Evolutionary conservation across 805 yeast species (phyloP).

Genomic region (Saccharomycopsis selenospora): DNA sequence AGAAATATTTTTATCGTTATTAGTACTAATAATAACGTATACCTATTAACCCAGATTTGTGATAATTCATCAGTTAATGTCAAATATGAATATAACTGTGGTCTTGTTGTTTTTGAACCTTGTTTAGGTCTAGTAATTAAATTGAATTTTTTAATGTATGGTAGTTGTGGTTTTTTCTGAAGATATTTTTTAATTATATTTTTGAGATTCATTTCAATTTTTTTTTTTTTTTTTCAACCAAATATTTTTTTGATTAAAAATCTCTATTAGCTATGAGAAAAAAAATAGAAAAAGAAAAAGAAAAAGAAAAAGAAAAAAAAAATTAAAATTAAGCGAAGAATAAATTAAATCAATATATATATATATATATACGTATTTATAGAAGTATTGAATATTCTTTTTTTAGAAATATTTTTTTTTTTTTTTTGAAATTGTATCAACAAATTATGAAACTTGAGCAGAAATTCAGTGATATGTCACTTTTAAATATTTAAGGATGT

Average conservation of each 20-base stretch:
- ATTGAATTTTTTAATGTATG: background rate
- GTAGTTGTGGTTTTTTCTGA: background rate
- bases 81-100: conserved; percentile 33
- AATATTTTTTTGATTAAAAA: background rate
- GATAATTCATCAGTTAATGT: conserved; percentile 47
- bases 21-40: conserved; percentile 48
- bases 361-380: too few relatives aligned
- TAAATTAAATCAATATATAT: too few relatives aligned
- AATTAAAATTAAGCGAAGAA: too few relatives aligned
- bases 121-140: background rate
- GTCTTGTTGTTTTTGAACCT: background rate
- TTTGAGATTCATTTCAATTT: background rate
- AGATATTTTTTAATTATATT: background rate
- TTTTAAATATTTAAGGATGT: too few relatives aligned
- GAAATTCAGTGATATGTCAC: too few relatives aligned
- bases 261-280: background rate
- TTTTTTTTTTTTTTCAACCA: background rate
- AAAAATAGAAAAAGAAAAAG: background rate
- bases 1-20: conserved; percentile 53
- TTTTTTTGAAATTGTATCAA: too few relatives aligned
- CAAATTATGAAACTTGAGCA: too few relatives aligned
- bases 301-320: background rate
- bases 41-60: conserved; percentile 62
- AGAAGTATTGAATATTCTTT: too few relatives aligned
- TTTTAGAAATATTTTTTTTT: too few relatives aligned